Base-by-base conservation (phyloP, 352 stramenopile species). In the Globisporangium nunn region DNA sequence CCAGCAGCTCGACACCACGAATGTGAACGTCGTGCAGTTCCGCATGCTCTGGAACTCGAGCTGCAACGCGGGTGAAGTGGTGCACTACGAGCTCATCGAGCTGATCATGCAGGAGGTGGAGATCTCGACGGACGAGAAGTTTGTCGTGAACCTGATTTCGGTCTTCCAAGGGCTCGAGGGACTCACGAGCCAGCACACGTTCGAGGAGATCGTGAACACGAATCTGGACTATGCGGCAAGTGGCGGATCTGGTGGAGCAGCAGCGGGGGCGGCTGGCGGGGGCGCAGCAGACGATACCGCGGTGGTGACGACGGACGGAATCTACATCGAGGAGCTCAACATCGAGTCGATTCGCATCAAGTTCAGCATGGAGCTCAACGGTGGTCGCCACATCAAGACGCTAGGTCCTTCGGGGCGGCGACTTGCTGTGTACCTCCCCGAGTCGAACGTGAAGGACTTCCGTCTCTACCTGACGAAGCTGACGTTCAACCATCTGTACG, bases 391-490 rank as follows among this genome's bases (percentile, higher is more conserved):
- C 56, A 86, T 95, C 59, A 89, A 92, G 59, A 93, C 81, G 2
- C 63, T 95, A 1, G 85, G 85, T 0, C 84, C 83, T 15, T 89
- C 79, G 0, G 83, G 81, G 6, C 67, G 80, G 18, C 74, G 83
- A 2, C 58, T 95, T 23, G 85, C 81, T 14, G 80, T 91, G 52
- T 92, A 93, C 40, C 66, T 95, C n/a, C 85, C 85, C 11, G 84
- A 93, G 62, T 93, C 85, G 15, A 93, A 93, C 68, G 82, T 95
- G 8, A 95, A 95, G 51, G 82, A 95, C 56, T 91, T 95, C 52
- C 76, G 79, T 7, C 50, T 95, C 48, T 88, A 95, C 57, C 71
- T 95, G 56, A 88, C 81, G 2, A 92, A 83, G 46, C 56, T 93
- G 31, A 82, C 81, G 40, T 93, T 93, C 58, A 82, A 73, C 3